phyloP scores from a whole-genome alignment of 768 basidiomycete genomes.

The Rhodotorula toruloides region DNA sequence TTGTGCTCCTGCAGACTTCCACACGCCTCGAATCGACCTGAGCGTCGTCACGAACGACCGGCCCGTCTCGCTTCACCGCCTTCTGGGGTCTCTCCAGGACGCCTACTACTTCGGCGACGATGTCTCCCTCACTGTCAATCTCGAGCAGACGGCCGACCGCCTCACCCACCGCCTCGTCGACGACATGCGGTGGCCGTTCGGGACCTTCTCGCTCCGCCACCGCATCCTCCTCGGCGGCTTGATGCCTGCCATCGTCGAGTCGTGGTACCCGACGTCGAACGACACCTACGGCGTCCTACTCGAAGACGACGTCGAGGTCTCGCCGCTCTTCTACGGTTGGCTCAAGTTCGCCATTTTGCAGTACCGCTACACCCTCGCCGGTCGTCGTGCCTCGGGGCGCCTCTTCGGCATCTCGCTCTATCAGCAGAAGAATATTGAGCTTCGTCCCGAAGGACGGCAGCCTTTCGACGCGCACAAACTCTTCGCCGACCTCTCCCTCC shows the following conservation, averaged over 20 bases:
- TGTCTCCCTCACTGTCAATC: conserved; percentile 61
- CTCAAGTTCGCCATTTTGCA: conserved; percentile 69
- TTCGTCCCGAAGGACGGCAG: conserved; percentile 62
- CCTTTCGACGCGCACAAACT: conserved; percentile 62
- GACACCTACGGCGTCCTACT: conserved; percentile 72
- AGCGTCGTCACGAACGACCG: conserved; percentile 73
- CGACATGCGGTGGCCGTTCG: conserved; percentile 59
- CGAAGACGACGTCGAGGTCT: conserved; percentile 81
- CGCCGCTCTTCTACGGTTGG: conserved; percentile 80
- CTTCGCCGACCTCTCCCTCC: conserved; percentile 50
- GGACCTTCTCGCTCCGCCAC: conserved; percentile 60
- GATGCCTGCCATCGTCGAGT: conserved; percentile 76
- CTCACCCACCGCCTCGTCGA: conserved; percentile 58
- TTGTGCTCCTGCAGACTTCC: conserved; percentile 59
- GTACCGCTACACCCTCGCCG: conserved; percentile 56
- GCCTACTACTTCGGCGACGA: conserved; percentile 66
- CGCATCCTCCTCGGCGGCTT: conserved; percentile 74
- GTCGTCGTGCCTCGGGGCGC: conserved; percentile 49
- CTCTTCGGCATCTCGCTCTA: conserved; percentile 80
- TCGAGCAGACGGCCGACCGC: conserved; percentile 67
- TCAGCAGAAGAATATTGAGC: conserved; percentile 75
- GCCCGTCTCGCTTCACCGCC: conserved; percentile 62
- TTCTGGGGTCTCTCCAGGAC: conserved; percentile 58
- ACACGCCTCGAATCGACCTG: conserved; percentile 62
- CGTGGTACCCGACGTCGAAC: conserved; percentile 74